These are phyloP conservation scores for Dianthus caryophyllus DNA, from an alignment of 148 eudicot genomes.

Conservation along the genomic window DNA sequence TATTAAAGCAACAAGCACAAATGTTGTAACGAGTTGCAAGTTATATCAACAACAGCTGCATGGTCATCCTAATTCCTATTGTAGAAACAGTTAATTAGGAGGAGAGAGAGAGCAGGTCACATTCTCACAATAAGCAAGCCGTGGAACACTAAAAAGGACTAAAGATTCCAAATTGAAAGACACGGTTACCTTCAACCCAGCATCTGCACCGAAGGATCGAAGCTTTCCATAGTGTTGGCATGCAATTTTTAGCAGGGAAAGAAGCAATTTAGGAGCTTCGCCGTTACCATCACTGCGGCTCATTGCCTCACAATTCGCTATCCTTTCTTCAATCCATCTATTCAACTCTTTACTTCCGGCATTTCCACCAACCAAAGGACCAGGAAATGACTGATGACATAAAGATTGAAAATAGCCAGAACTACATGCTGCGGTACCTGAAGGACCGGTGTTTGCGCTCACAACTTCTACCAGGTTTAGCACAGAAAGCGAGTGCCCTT, in stretches of 20 bases:
- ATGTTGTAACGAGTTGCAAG: background rate
- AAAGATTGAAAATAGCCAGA: constrained; percentile 59
- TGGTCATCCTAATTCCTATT: background rate
- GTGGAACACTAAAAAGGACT: background rate
- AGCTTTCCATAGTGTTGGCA: constrained; percentile 92
- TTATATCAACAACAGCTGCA: background rate
- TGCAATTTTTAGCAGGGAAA: constrained; percentile 85
- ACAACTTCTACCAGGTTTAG: constrained; percentile 68
- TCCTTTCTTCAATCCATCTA: constrained; percentile 91
- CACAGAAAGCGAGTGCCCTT: constrained; percentile 52
- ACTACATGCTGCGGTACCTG: constrained; percentile 35
- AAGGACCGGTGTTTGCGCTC: constrained; percentile 31
- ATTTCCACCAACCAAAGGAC: constrained; percentile 89
- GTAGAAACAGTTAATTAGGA: background rate
- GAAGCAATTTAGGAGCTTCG: constrained; percentile 62
- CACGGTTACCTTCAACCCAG: constrained; percentile 49
- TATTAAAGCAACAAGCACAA: background rate
- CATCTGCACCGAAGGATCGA: constrained; percentile 73
- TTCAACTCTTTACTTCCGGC: constrained; percentile 70
- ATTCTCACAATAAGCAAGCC: background rate
- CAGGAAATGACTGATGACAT: constrained; percentile 64
- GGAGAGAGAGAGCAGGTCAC: background rate
- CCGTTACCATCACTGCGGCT: constrained; percentile 42
- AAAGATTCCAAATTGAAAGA: background rate
- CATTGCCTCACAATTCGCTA: constrained; percentile 38